Evolutionary conservation across 1,284 basidiomycete genomes (phyloP), one percentile per base, ranked within the genome.

Genomic region (Vanrija sp.): DNA sequence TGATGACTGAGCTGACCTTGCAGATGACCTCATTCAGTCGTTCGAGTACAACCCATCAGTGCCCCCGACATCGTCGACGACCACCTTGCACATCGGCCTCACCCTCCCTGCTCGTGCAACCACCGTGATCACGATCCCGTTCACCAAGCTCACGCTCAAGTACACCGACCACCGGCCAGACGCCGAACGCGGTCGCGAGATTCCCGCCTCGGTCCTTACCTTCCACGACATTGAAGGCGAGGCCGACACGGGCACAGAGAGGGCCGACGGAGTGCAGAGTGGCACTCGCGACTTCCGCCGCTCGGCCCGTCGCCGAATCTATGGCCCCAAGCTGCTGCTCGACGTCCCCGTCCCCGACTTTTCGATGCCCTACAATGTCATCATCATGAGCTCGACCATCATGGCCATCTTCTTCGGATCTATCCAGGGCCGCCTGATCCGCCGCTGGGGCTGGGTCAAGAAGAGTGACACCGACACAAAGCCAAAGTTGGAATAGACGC

Each of bases 291-390:
- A 51, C 45, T 27, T 25, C 22, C 47, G 39, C 20, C 37, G 54
- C 14, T 62, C 66, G 4, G 53, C 47, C 54, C 64, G 64, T 77
- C 51, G 38, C 36, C 51, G 85, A 41, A 82, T 93, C 51, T 97
- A 95, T 73, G 90, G 90, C 1, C 79, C 84, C 0, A 82, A 86
- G 12, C 80, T 92, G 18, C 82, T 98, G 23, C 84, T 96, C 41
- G 90, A 96, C 71, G 81, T 97, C 22, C 88, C 95, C 8, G 94
- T 91, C 8, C 96, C 96, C 0, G 95, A 98, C 77, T 98, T 98
- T 75, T 94, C 89, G 68, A 98, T 98, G 93, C 94, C 95, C 12
- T 98, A 98, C 78, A 99, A 98, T 75, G 94, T 98, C 59, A 98
- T 98, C 74, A 95, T 96, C 67, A 87, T 97, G 80, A 92, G 85